Base-by-base conservation (phyloP, 495 filamentous ascomycete genomes). In the Clohesyomyces aquaticus region DNA sequence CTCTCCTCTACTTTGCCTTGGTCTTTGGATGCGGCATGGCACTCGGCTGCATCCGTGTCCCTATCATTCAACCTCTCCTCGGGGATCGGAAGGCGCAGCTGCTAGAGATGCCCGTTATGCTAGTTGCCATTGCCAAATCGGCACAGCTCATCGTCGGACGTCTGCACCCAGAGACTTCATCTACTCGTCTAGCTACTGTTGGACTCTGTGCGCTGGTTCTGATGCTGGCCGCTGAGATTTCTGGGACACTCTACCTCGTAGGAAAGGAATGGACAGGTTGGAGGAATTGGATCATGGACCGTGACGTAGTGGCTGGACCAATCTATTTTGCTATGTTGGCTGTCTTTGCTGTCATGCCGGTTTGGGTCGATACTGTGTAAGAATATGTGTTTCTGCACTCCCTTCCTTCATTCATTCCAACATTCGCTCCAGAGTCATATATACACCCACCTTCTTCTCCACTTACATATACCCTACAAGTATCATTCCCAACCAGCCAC, bases 331-430 rank as follows among this genome's bases (percentile, higher is more conserved):
- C 50, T 29, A 6, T 54, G 19, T 54, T 54, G 50, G 8, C 4
- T 29, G 4, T 54, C n/a, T 54, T 54, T 54, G 50, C 8, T 8
- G 26, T 19, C 19, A 32, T 54, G 22, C 50, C 50, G n/a, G 50
- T 29, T 54, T 54, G 50, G 50, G 18, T 54, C 16, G 22, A 54
- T 32, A n/a, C 8, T 18, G 18, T n/a, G n/a, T n/a, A n/a, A n/a
- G n/a, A n/a, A n/a, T n/a, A n/a, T n/a, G n/a, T 29, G 21, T 54
- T 38, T 14, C 32, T 38, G 14, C 32, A 38, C 32, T 38, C 6
- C 14, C 14, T 38, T 38, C 32, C 6, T 6, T 38, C 32, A 6
- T 14, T 38, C 32, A 6, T 38, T 6, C 32, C 14, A 38, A 38
- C 32, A 14, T 38, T 38, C 32, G 6, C 14, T 38, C 32, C 32